These are phyloP conservation scores for Cocos nucifera DNA, from an alignment of 176 grass and related monocot species.

Conservation along the genomic window DNA sequence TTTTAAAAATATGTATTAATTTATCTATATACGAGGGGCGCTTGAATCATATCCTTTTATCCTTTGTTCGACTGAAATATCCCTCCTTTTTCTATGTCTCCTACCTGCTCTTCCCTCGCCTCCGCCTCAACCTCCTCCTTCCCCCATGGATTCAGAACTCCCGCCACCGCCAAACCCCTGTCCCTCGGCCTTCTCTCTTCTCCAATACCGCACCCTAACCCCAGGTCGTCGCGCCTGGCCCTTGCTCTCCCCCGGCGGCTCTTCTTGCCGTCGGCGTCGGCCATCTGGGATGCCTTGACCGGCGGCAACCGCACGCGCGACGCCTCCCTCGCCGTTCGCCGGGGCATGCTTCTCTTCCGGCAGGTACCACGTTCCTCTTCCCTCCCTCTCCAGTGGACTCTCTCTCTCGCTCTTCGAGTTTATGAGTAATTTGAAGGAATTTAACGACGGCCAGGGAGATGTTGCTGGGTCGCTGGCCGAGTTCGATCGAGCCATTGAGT, in stretches of 20 bases:
- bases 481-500: slow-evolving; percentile 60
- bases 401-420: neutral
- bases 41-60: too few relatives aligned
- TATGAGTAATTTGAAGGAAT: neutral
- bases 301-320: slow-evolving; percentile 37
- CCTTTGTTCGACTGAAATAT: too few relatives aligned
- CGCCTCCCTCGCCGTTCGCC: slow-evolving; percentile 47
- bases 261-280: slow-evolving; percentile 37
- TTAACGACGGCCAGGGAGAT: slow-evolving; percentile 34
- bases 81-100: neutral
- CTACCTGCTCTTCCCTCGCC: neutral
- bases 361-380: slow-evolving; percentile 22
- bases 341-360: slow-evolving; percentile 72
- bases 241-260: slow-evolving; percentile 35
- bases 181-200: slow-evolving; percentile 1
- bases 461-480: slow-evolving; percentile 56
- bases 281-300: slow-evolving; percentile 58
- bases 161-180: neutral
- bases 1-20: too few relatives aligned
- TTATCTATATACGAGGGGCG: too few relatives aligned
- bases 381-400: neutral
- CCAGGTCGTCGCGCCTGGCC: neutral
- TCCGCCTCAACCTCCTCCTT: neutral
- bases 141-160: neutral
- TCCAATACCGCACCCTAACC: slow-evolving; percentile 5